Percentiles rank a stretch among this genome's conserved stretches.
These are phyloP conservation scores for Diospyros kaki DNA, from an alignment of 148 eudicot species.

Conservation along the genomic window DNA sequence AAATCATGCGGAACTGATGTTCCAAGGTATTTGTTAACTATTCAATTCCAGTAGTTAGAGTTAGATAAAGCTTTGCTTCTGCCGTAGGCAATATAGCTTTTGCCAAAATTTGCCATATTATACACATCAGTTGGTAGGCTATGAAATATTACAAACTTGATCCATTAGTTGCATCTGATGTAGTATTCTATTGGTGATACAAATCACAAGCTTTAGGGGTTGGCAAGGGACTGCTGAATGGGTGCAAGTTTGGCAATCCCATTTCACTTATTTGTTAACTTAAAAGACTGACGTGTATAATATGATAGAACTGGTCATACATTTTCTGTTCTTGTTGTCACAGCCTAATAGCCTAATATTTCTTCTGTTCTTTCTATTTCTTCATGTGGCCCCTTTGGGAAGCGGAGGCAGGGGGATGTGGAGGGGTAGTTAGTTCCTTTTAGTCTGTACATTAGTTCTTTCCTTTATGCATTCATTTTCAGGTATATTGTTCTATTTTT, in stretches of 20 bases:
- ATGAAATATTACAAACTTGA: background rate
- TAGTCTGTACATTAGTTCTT: background rate
- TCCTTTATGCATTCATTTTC: background rate
- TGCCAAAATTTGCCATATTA: background rate
- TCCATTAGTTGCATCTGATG: background rate
- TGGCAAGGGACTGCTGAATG: background rate
- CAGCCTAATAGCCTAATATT: too few relatives aligned
- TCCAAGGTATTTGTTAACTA: conserved; percentile 45
- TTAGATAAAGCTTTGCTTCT: background rate
- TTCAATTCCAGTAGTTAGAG: background rate
- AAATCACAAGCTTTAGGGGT: background rate
- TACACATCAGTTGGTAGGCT: background rate
- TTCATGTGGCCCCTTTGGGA: too few relatives aligned
- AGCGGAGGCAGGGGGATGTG: too few relatives aligned
- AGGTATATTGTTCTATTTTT: background rate
- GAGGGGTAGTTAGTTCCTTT: too few relatives aligned
- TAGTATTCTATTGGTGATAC: background rate
- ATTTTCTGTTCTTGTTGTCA: too few relatives aligned
- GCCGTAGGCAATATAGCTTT: background rate
- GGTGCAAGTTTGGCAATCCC: background rate
- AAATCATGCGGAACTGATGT: conserved; percentile 90
- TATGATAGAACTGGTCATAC: too few relatives aligned
- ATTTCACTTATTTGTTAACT: background rate
- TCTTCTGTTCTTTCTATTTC: too few relatives aligned
- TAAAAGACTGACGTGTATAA: background rate